These are phyloP conservation scores for Arachis stenosperma DNA, from an alignment of 306 rosid genomes.

Conservation along the genomic window DNA sequence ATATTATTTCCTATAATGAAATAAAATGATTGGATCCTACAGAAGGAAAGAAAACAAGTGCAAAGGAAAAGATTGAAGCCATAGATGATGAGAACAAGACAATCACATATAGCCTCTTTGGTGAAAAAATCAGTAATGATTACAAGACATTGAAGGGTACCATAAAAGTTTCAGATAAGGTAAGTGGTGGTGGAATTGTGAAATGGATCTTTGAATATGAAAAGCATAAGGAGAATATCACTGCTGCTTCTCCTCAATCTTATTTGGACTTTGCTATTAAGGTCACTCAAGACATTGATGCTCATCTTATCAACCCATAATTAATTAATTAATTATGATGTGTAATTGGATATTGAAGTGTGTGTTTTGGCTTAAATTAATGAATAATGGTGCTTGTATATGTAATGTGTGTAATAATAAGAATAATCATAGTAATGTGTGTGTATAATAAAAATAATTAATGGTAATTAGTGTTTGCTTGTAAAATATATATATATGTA, in stretches of 20 bases:
- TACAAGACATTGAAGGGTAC: constrained; percentile 32
- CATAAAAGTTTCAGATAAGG: constrained; percentile 24
- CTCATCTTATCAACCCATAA: constrained; percentile 31
- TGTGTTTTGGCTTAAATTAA: constrained; percentile 9
- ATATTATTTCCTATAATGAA: no score
- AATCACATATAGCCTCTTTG: constrained; percentile 34
- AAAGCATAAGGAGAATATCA: constrained; percentile 28
- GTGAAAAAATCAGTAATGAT: constrained; percentile 22
- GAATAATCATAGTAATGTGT: no score
- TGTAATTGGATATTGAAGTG: neutral
- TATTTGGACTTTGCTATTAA: constrained; percentile 5
- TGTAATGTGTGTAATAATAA: no score
- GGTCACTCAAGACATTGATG: constrained; percentile 36
- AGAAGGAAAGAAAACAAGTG: constrained; percentile 31
- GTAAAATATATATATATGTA: no score
- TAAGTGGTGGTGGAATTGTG: constrained; percentile 39
- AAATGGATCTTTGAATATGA: constrained; percentile 43
- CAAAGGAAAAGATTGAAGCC: constrained; percentile 32
- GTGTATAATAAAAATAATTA: no score
- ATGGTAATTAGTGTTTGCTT: no score
- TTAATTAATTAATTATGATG: neutral
- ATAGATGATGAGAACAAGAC: constrained; percentile 36
- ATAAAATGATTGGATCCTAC: neutral
- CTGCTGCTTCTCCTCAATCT: constrained; percentile 8
- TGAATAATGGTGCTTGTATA: neutral